A percentile compares a stretch with the other conserved stretches of the same genome.
Conservation (phyloP, 768 basidiomycete genomes). For the Hericium alpestre region DNA sequence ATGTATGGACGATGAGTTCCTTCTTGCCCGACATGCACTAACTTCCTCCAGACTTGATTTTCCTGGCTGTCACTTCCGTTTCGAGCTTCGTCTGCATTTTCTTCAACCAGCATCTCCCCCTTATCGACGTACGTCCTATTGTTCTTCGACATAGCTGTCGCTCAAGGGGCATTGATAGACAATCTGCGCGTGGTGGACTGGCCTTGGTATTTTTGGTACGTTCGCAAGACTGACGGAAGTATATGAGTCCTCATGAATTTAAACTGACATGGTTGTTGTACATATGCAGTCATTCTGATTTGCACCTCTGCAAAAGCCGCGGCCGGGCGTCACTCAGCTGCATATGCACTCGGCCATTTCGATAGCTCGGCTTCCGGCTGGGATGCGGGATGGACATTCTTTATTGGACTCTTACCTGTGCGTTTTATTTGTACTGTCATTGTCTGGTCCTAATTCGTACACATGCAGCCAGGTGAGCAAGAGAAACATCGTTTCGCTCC, state of each 20-base stretch:
- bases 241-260: not conserved
- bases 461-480: not conserved
- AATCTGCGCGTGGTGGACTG: constrained; percentile 54
- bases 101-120: constrained; percentile 39
- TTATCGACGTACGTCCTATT: constrained; percentile 30
- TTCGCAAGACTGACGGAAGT: not conserved
- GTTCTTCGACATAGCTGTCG: constrained; percentile 2
- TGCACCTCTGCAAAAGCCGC: constrained; percentile 48
- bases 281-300: constrained; percentile 39
- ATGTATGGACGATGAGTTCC: constrained; percentile 21
- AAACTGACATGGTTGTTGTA: not conserved
- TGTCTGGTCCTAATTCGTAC: too few relatives aligned
- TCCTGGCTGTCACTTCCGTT: constrained; percentile 40
- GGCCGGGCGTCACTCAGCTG: constrained; percentile 39
- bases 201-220: constrained; percentile 41
- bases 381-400: constrained; percentile 60
- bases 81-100: constrained; percentile 45
- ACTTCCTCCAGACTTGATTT: constrained; percentile 36
- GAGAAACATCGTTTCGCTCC: constrained; percentile 10
- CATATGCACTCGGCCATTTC: constrained; percentile 49
- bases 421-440: constrained; percentile 6
- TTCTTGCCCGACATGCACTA: not conserved
- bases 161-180: constrained; percentile 25
- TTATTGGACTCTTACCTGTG: constrained; percentile 53
- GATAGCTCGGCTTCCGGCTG: constrained; percentile 57